Percentiles rank a stretch among this genome's conserved stretches.
Evolutionary conservation across 2,329 filamentous ascomycete species (phyloP).

Genomic region (Ophidiomyces ophidiicola): DNA sequence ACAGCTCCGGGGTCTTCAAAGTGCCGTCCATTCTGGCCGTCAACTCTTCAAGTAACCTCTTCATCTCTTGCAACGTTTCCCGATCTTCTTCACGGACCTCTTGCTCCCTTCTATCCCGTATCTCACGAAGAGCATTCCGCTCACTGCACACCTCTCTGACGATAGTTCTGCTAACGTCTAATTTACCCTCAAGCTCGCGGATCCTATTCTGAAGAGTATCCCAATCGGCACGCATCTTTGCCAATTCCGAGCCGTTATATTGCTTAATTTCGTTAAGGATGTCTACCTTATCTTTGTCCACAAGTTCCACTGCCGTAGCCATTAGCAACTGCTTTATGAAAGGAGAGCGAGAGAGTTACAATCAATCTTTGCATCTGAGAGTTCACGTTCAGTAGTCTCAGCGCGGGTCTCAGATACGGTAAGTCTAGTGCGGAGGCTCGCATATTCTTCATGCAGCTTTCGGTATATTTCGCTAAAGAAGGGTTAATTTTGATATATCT

Average conservation of each 20-base stretch:
- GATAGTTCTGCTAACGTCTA: constrained; percentile 28
- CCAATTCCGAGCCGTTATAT: constrained; percentile 25
- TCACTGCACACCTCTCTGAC: constrained; percentile 30
- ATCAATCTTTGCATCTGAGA: constrained; percentile 28
- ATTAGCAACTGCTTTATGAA: constrained; percentile 17
- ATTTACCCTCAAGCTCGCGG: constrained; percentile 29
- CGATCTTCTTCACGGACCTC: constrained; percentile 32
- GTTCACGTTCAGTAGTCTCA: constrained; percentile 26
- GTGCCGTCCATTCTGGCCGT: constrained; percentile 26
- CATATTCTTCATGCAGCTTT: constrained; percentile 32
- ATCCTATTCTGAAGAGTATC: constrained; percentile 25
- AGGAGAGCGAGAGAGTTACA: constrained; percentile 20
- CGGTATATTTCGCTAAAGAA: constrained; percentile 14
- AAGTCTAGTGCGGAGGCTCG: constrained; percentile 27
- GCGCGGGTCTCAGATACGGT: constrained; percentile 29
- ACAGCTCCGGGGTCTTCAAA: constrained; percentile 25
- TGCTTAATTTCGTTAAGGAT: constrained; percentile 29
- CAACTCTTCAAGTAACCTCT: constrained; percentile 30
- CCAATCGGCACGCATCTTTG: constrained; percentile 27
- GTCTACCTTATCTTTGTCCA: constrained; percentile 29
- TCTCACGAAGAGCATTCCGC: constrained; percentile 29
- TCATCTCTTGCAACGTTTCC: constrained; percentile 31
- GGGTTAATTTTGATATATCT: constrained; percentile 8
- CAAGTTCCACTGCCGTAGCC: constrained; percentile 22
- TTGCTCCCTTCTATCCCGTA: constrained; percentile 29